A percentile compares a stretch with the other conserved stretches of the same genome.
phyloP scores from a whole-genome alignment of 2,329 filamentous ascomycete species.

The Fusarium secorum region DNA sequence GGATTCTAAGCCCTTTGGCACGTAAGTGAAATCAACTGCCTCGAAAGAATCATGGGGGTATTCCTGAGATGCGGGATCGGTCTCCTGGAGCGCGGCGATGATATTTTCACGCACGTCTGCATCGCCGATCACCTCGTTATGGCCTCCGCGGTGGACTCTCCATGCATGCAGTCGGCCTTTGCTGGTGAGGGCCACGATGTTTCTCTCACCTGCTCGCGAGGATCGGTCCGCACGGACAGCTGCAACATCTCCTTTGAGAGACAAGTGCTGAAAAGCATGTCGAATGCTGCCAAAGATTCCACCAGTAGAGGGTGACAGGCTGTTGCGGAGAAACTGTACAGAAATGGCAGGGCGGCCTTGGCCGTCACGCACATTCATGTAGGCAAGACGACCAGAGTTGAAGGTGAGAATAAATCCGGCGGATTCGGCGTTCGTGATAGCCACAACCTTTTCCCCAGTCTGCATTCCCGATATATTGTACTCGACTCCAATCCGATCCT shows the following conservation, averaged over 20 bases:
- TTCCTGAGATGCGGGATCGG: conserved; percentile 57
- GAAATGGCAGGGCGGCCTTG: conserved; percentile 86
- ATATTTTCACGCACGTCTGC: conserved; percentile 74
- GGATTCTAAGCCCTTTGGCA: conserved; percentile 60
- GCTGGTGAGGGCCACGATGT: conserved; percentile 79
- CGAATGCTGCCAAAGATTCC: conserved; percentile 85
- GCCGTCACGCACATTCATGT: conserved; percentile 83
- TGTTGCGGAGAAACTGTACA: conserved; percentile 76
- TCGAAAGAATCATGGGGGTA: conserved; percentile 69
- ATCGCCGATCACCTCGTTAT: conserved; percentile 77
- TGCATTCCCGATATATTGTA: conserved; percentile 76
- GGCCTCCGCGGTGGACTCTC: conserved; percentile 88
- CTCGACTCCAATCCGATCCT: conserved; percentile 82
- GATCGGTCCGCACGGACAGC: conserved; percentile 79
- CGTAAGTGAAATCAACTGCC: conserved; percentile 81
- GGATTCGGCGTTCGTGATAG: conserved; percentile 82
- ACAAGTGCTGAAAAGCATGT: conserved; percentile 74
- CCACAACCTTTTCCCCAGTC: conserved; percentile 78
- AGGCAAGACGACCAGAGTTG: conserved; percentile 85
- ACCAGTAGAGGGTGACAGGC: conserved; percentile 61
- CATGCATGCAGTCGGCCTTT: conserved; percentile 83
- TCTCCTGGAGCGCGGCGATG: conserved; percentile 65
- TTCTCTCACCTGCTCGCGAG: conserved; percentile 80
- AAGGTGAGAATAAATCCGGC: conserved; percentile 87
- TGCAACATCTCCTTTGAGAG: conserved; percentile 78